These are phyloP conservation scores for Microstegium vimineum DNA, from an alignment of 176 grass and related monocot species.

Conservation along the genomic window DNA sequence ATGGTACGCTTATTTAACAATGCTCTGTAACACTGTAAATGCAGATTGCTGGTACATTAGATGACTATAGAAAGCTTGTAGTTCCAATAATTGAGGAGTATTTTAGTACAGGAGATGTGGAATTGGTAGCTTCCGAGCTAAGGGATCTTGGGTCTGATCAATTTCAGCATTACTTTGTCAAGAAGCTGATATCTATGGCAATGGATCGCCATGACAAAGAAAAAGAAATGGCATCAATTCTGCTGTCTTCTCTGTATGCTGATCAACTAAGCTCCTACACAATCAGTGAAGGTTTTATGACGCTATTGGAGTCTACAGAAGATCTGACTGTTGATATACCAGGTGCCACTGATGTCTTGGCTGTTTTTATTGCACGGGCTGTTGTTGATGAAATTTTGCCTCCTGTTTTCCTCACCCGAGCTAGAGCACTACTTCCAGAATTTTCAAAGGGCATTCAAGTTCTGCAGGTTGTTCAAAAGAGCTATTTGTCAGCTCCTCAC, in stretches of 20 bases:
- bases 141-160: conserved; percentile 55
- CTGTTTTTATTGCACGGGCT: conserved; percentile 71
- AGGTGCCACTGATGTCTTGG: conserved; percentile 64
- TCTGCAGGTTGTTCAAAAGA: conserved; percentile 63
- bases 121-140: conserved; percentile 61
- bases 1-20: background rate
- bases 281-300: conserved; percentile 71
- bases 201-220: conserved; percentile 90
- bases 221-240: conserved; percentile 88
- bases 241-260: conserved; percentile 68
- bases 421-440: conserved; percentile 52
- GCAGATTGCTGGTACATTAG: conserved; percentile 50
- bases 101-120: conserved; percentile 75
- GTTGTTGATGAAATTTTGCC: conserved; percentile 77
- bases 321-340: conserved; percentile 77
- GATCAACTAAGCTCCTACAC: conserved; percentile 57
- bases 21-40: conserved; percentile 16
- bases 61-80: conserved; percentile 66
- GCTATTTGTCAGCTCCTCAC: conserved; percentile 76
- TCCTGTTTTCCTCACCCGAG: conserved; percentile 62
- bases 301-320: conserved; percentile 68
- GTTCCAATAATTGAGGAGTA: conserved; percentile 72
- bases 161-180: conserved; percentile 64
- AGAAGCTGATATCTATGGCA: conserved; percentile 85
- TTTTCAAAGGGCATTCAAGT: conserved; percentile 61